phyloP scores from a whole-genome alignment of 768 basidiomycete genomes.

The Lentinula guzmanii region DNA sequence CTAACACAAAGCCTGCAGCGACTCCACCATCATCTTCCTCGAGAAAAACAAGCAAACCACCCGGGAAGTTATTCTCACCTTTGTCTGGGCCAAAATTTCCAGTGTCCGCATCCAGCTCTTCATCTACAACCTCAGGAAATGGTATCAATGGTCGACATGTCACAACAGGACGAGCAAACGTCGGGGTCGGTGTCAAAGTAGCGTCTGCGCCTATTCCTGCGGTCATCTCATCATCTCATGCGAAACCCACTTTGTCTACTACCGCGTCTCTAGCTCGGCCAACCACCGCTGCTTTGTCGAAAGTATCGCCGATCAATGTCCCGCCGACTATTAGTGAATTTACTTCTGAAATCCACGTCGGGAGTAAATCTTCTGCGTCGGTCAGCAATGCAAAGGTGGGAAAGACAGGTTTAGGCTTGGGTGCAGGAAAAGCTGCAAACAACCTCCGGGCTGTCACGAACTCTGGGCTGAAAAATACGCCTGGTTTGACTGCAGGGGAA shows the following conservation, averaged over 20 bases:
- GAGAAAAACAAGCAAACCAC: not conserved
- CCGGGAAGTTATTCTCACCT: not conserved
- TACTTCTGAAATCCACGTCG: constrained; percentile 8
- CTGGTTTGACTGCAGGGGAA: constrained; percentile 15
- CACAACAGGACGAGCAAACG: constrained; percentile 12
- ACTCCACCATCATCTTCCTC: constrained; percentile 6
- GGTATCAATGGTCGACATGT: constrained; percentile 12
- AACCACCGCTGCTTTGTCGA: constrained; percentile 12
- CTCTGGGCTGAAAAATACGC: not conserved
- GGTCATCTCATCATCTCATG: constrained; percentile 64
- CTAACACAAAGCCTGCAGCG: constrained; percentile 9
- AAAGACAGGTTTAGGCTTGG: not conserved
- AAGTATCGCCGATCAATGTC: constrained; percentile 19
- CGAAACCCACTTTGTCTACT: constrained; percentile 65
- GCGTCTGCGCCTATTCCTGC: constrained; percentile 67
- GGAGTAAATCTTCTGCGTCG: constrained; percentile 11
- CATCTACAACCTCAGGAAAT: constrained; percentile 8
- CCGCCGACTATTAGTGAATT: constrained; percentile 30
- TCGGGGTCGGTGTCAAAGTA: constrained; percentile 47
- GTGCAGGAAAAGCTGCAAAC: constrained; percentile 13
- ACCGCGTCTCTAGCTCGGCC: constrained; percentile 71
- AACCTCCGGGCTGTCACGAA: constrained; percentile 10
- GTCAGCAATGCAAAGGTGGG: constrained; percentile 7
- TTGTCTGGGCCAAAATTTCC: not conserved
- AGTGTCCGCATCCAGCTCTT: constrained; percentile 4